Conservation (phyloP, 1,284 basidiomycete genomes). For the Ceratobasidium sp. region DNA sequence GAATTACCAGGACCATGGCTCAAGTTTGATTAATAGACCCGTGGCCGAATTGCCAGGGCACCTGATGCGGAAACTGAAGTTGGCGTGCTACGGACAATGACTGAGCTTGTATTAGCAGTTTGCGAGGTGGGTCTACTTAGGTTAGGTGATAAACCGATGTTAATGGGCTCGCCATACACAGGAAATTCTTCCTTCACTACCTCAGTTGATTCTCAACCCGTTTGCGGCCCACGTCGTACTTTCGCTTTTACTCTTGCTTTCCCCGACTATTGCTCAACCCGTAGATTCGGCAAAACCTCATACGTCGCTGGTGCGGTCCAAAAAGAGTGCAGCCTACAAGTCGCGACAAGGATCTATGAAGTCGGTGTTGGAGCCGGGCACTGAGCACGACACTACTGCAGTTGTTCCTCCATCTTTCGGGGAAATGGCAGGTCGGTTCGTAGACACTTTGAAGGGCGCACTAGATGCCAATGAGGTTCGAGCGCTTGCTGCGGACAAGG, state of each 20-base stretch:
- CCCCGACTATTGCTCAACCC: slow-evolving; percentile 63
- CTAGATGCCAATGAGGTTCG: slow-evolving; percentile 82
- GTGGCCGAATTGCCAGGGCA: slow-evolving; percentile 70
- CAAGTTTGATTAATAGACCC: slow-evolving; percentile 62
- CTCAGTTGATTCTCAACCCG: slow-evolving; percentile 79
- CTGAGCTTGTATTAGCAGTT: slow-evolving; percentile 73
- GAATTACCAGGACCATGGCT: neutral
- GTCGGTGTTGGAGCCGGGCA: slow-evolving; percentile 71
- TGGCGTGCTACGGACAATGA: slow-evolving; percentile 80
- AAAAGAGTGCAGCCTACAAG: slow-evolving; percentile 82
- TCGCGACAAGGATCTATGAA: slow-evolving; percentile 79
- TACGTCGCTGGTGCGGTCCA: slow-evolving; percentile 65
- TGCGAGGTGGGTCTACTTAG: slow-evolving; percentile 68
- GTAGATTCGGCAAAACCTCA: slow-evolving; percentile 15
- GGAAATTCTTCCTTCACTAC: slow-evolving; percentile 77
- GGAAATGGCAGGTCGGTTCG: slow-evolving; percentile 65
- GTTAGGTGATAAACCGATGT: slow-evolving; percentile 34
- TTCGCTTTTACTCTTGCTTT: slow-evolving; percentile 80
- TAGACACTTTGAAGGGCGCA: slow-evolving; percentile 67
- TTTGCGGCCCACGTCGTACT: slow-evolving; percentile 91
- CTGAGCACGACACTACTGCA: slow-evolving; percentile 54
- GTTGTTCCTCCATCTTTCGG: slow-evolving; percentile 68
- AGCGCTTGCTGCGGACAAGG: slow-evolving; percentile 83
- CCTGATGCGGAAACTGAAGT: slow-evolving; percentile 64
- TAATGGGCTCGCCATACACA: slow-evolving; percentile 54